phyloP scores from a whole-genome alignment of 495 filamentous ascomycete genomes.

The Neurospora tetraspora region DNA sequence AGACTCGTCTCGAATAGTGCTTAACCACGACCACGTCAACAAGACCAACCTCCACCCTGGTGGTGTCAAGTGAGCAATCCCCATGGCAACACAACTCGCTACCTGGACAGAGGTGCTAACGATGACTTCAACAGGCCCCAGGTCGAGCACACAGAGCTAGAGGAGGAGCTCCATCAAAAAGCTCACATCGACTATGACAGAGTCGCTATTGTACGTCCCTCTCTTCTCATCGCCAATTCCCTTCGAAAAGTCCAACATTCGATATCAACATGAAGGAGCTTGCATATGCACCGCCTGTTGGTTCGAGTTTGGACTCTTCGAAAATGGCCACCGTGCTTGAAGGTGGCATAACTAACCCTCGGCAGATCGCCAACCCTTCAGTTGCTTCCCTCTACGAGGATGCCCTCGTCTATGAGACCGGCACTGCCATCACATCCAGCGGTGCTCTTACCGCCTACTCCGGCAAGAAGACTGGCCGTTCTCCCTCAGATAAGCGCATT shows the following conservation, averaged over 20 bases:
- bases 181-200: slow-evolving; percentile 99
- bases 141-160: slow-evolving; percentile 82
- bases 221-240: slow-evolving; percentile 21
- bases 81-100: slow-evolving; percentile 13
- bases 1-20: slow-evolving; percentile 44
- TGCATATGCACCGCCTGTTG: not conserved
- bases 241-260: not conserved
- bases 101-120: not conserved
- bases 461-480: slow-evolving; percentile 94
- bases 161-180: slow-evolving; percentile 95
- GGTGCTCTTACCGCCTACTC: slow-evolving; percentile 96
- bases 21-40: slow-evolving; percentile 59
- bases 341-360: slow-evolving; percentile 13
- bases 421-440: slow-evolving; percentile 89
- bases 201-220: slow-evolving; percentile 69
- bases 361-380: slow-evolving; percentile 74
- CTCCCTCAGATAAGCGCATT: slow-evolving; percentile 92
- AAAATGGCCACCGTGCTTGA: not conserved
- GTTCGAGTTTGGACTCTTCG: not conserved
- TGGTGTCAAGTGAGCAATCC: slow-evolving; percentile 72
- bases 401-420: slow-evolving; percentile 96
- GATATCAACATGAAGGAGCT: not conserved
- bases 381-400: slow-evolving; percentile 97
- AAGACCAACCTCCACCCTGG: slow-evolving; percentile 79
- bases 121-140: slow-evolving; percentile 48